Evolutionary conservation across 2,329 filamentous ascomycete genomes (phyloP).

Genomic region (Neurospora sp.): DNA sequence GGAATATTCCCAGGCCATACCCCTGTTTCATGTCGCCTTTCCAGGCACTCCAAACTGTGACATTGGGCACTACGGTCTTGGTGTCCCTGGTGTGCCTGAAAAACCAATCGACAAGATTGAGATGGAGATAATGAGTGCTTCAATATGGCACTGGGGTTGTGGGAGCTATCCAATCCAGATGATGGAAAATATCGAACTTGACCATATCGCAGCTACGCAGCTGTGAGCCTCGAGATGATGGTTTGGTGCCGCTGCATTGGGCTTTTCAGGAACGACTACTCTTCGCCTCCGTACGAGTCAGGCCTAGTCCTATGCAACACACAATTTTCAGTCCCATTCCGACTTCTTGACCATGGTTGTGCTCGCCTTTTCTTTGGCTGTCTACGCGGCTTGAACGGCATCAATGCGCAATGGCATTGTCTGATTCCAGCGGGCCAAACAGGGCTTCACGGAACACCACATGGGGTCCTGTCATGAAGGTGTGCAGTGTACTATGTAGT

Average conservation of each 20-base stretch:
- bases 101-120: constrained; percentile 2
- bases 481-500: neutral
- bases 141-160: constrained; percentile 11
- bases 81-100: constrained; percentile 3
- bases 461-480: constrained; percentile 2
- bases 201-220: neutral
- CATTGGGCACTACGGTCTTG: constrained; percentile 3
- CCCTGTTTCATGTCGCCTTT: constrained; percentile 27
- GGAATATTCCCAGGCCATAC: constrained; percentile 18
- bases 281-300: constrained; percentile 2
- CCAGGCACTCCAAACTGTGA: neutral
- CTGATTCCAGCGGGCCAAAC: constrained; percentile 19
- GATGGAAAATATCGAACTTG: neutral
- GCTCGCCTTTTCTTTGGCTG: neutral
- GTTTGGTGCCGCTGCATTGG: neutral
- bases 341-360: neutral
- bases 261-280: neutral
- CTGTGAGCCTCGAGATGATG: neutral
- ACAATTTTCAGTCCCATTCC: neutral
- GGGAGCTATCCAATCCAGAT: constrained; percentile 4
- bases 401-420: constrained; percentile 8
- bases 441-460: constrained; percentile 4
- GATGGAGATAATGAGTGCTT: constrained; percentile 9
- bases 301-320: neutral
- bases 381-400: neutral